A percentile compares a stretch with the other conserved stretches of the same genome.
Conservation (phyloP, 331 rosid species). For the Quercus phellos region DNA sequence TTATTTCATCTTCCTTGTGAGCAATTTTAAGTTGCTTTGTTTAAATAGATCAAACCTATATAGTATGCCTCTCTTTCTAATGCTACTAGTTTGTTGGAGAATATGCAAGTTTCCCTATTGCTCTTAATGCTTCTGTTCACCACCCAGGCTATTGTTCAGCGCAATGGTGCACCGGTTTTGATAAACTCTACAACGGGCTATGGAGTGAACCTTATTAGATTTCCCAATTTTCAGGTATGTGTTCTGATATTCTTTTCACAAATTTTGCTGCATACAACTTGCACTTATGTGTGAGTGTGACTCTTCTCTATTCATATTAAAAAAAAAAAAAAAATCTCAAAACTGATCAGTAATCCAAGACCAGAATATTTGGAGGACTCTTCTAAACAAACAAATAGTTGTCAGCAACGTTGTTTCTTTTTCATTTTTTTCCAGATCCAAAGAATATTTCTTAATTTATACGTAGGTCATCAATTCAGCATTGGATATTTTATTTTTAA, state of each 20-base stretch:
- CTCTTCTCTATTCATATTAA: too few species aligned
- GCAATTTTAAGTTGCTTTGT: background rate
- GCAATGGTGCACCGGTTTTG: constrained; percentile 1
- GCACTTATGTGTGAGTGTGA: background rate
- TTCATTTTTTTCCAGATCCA: too few species aligned
- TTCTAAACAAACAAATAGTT: too few species aligned
- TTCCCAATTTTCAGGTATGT: constrained; percentile 5
- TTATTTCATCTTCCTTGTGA: background rate
- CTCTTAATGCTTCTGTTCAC: background rate
- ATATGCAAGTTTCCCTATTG: background rate
- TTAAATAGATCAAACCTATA: background rate
- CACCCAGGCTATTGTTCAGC: constrained; percentile 10
- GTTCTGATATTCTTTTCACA: constrained; percentile 3
- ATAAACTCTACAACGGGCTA: background rate
- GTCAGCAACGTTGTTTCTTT: too few species aligned
- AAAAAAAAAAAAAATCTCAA: too few species aligned
- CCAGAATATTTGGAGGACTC: too few species aligned
- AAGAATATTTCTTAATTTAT: too few species aligned
- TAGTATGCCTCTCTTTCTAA: background rate
- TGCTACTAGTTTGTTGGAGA: background rate
- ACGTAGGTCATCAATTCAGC: too few species aligned
- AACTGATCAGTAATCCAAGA: too few species aligned
- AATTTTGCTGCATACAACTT: background rate
- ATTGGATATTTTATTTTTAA: background rate
- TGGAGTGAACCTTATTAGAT: background rate